Base-by-base conservation (phyloP, 495 filamentous ascomycete species). In the Penicillium robsamsonii region DNA sequence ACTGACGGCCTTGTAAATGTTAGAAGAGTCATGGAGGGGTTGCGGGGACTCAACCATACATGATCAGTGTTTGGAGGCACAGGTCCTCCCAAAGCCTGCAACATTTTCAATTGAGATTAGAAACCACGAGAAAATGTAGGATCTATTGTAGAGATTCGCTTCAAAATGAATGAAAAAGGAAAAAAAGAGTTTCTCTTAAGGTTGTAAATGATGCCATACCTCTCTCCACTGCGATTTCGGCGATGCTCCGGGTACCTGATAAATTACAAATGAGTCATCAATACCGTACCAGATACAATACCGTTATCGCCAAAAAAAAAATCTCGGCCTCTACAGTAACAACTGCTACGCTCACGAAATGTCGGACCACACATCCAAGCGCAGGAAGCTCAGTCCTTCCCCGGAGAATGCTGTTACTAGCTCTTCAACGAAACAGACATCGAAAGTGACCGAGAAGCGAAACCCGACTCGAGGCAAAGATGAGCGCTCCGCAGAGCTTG, bases 1-100 rank as follows among this genome's bases (percentile, higher is more conserved):
- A 68, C 92, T 97, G 57, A 97, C 90, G 46, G 94, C 95, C 93
- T 97, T 56, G 57, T 56, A 44, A 50, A 47, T 60, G 15, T 52
- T 12, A 53, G 20, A 27, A 44, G 43, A 52, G 15, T 41, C 45
- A 49, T 65, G 33, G 62, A 69, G 61, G 63, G 54, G 62, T 40
- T 55, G 61, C 17, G 58, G 69, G 67, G 68, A 65, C 42, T 27
- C 18, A 44, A 56, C 73, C 74, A 63, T 73, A 83, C 80, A 75
- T 84, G 80, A 60, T 80, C 73, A 47, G 80, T 84, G 59, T 82
- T 75, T 7, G 79, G 75, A 56, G 75, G 75, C 22, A 78, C 70
- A 46, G 74, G 33, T 33, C 74, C 75, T 69, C 75, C 75, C 27
- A 74, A 49, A 13, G 62, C 68, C 62, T 78, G 75, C 41, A 75